phyloP scores from a whole-genome alignment of 2,329 filamentous ascomycete species.

The Chaetomiaceae sp. region DNA sequence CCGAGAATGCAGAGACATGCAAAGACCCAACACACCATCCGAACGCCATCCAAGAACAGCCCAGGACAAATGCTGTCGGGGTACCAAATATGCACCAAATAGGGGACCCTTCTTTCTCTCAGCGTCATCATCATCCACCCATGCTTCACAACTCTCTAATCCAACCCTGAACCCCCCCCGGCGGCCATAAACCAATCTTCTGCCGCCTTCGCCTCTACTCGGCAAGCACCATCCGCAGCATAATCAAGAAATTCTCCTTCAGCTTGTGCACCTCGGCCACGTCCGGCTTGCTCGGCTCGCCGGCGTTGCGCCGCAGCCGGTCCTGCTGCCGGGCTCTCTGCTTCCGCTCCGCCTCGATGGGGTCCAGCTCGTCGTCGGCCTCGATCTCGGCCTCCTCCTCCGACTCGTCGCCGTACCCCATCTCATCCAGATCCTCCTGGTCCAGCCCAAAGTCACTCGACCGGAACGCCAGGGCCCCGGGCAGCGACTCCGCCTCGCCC shows the following conservation, averaged over 20 bases:
- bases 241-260: slow-evolving; percentile 71
- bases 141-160: no score
- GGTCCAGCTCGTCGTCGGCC: slow-evolving; percentile 73
- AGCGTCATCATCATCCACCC: no score
- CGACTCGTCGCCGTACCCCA: slow-evolving; percentile 69
- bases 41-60: no score
- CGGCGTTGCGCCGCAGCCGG: slow-evolving; percentile 70
- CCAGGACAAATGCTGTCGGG: no score
- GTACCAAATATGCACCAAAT: no score
- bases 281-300: slow-evolving; percentile 75
- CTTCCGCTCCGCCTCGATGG: slow-evolving; percentile 80
- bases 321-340: slow-evolving; percentile 74
- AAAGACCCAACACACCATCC: no score
- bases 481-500: slow-evolving; percentile 45
- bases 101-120: no score
- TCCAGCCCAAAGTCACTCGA: slow-evolving; percentile 87
- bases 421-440: slow-evolving; percentile 78
- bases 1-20: no score
- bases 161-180: no score
- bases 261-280: slow-evolving; percentile 78
- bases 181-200: no score
- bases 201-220: slow-evolving; percentile 46
- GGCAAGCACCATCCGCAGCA: slow-evolving; percentile 77
- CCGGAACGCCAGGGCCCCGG: slow-evolving; percentile 60
- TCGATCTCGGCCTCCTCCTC: slow-evolving; percentile 62